Conservation (phyloP, 768 basidiomycete genomes). For the Boletellus ananiceps region DNA sequence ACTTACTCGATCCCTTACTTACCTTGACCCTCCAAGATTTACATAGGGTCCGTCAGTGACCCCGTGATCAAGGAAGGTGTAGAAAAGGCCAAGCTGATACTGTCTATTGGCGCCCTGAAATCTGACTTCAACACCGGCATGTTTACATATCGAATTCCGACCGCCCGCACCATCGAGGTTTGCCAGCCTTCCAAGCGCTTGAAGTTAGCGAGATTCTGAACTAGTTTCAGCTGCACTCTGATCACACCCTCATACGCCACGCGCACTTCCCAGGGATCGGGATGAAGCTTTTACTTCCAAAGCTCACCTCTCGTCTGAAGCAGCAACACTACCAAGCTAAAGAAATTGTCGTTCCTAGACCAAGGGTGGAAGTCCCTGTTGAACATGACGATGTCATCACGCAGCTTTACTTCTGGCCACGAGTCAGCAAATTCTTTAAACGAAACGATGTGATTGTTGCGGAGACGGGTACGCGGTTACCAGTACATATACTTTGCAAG, state of each 20-base stretch:
- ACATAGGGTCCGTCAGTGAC: constrained; percentile 66
- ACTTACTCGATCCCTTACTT: not conserved
- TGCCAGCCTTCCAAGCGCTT: not conserved
- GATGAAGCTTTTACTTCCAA: constrained; percentile 75
- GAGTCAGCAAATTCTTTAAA: constrained; percentile 65
- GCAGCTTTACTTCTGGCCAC: constrained; percentile 84
- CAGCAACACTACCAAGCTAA: constrained; percentile 37
- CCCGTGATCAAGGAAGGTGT: constrained; percentile 66
- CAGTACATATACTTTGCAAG: not conserved
- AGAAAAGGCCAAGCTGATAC: constrained; percentile 68
- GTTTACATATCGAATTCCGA: constrained; percentile 72
- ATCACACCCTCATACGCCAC: constrained; percentile 61
- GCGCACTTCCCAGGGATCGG: constrained; percentile 62
- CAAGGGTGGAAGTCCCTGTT: constrained; percentile 40
- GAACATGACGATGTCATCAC: constrained; percentile 54
- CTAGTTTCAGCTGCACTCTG: constrained; percentile 62
- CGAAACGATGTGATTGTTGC: constrained; percentile 74
- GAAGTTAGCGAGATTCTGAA: not conserved
- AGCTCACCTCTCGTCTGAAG: constrained; percentile 53
- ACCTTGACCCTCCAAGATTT: constrained; percentile 46
- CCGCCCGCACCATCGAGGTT: constrained; percentile 60
- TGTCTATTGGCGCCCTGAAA: constrained; percentile 66
- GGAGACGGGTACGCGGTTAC: constrained; percentile 61
- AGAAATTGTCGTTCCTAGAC: constrained; percentile 44
- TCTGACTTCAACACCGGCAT: constrained; percentile 88